Evolutionary conservation across 1,284 basidiomycete genomes (phyloP).

Genomic region (Apiotrichum laibachii): DNA sequence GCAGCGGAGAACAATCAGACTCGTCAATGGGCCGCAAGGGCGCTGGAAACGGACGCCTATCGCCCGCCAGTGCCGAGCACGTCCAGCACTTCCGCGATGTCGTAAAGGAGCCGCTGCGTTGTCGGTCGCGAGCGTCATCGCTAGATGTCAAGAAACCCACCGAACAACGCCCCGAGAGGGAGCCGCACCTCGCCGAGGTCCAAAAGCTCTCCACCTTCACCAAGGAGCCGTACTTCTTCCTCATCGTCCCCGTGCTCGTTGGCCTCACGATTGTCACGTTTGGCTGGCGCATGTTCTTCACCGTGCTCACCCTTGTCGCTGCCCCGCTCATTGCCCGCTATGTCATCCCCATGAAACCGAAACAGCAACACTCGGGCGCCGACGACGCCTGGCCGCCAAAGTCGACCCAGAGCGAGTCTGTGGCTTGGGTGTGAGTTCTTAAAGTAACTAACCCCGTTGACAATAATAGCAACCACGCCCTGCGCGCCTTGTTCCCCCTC

Average conservation of each 20-base stretch:
- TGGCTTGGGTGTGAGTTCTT: slow-evolving; percentile 20
- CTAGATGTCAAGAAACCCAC: neutral
- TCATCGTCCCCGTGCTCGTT: neutral
- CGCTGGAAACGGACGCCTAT: neutral
- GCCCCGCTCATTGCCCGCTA: slow-evolving; percentile 8
- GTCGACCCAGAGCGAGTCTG: slow-evolving; percentile 7
- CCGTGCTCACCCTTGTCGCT: neutral
- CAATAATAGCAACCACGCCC: slow-evolving; percentile 39
- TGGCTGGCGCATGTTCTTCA: slow-evolving; percentile 3
- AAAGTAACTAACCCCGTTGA: neutral
- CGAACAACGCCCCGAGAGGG: neutral
- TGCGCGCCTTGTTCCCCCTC: slow-evolving; percentile 48
- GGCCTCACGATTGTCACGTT: slow-evolving; percentile 4
- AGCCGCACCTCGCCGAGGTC: neutral
- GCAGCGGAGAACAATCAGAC: neutral
- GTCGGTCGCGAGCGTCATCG: neutral
- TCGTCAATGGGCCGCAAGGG: neutral
- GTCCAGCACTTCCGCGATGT: neutral
- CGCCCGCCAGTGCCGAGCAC: neutral
- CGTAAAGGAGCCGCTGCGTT: neutral
- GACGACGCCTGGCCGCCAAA: slow-evolving; percentile 5
- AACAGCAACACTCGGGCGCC: neutral
- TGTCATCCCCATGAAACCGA: slow-evolving; percentile 5
- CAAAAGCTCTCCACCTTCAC: neutral
- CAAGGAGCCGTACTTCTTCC: neutral